Conservation (phyloP, 345 rosid species). For the Eucalyptus caleyi region DNA sequence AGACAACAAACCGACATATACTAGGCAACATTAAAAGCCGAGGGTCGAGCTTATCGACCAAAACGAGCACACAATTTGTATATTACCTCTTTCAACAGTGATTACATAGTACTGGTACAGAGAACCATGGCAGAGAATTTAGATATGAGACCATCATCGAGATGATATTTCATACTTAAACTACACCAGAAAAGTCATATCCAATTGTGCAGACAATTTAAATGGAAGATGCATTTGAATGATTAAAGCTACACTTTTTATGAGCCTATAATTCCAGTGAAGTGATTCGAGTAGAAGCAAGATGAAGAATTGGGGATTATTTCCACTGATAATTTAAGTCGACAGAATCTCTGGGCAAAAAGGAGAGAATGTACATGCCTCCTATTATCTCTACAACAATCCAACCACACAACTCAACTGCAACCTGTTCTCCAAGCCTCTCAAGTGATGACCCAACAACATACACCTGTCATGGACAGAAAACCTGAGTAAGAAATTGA, state of each 20-base stretch:
- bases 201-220: neutral
- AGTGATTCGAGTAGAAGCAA: neutral
- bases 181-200: neutral
- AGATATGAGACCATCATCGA: neutral
- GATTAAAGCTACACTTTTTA: neutral
- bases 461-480: conserved; percentile 60
- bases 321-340: neutral
- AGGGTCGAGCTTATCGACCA: neutral
- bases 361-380: conserved; percentile 39
- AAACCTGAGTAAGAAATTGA: neutral
- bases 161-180: neutral
- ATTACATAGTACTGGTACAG: neutral
- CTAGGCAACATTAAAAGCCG: neutral
- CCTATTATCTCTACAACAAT: conserved; percentile 39
- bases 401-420: conserved; percentile 87
- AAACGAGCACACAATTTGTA: neutral
- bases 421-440: conserved; percentile 92
- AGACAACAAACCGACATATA: neutral
- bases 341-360: neutral
- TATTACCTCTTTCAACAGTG: neutral
- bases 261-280: neutral
- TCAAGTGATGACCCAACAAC: conserved; percentile 86
- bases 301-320: neutral
- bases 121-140: neutral
- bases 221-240: neutral